Percentiles rank a stretch among this genome's conserved stretches.
These are phyloP conservation scores for Dioszegia hungarica DNA, from an alignment of 768 basidiomycete genomes.

Conservation along the genomic window DNA sequence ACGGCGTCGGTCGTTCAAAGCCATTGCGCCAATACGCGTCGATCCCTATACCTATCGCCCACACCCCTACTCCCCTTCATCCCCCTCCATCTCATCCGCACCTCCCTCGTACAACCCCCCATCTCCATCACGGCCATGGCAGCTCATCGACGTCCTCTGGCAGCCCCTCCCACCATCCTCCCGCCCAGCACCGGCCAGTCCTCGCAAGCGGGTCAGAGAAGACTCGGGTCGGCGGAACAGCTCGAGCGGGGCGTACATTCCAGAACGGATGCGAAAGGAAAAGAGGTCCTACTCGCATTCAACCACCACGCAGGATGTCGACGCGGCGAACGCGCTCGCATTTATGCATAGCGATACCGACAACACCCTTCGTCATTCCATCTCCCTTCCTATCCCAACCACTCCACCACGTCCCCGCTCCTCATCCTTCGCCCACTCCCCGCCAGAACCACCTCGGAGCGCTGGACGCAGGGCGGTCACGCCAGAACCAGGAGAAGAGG, in stretches of 20 bases:
- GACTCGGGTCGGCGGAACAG: not conserved
- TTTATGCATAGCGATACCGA: conserved; percentile 21
- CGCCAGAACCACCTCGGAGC: not conserved
- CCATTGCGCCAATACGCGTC: not conserved
- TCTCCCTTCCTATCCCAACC: not conserved
- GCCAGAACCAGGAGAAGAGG: conserved; percentile 17
- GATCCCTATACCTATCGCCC: not conserved
- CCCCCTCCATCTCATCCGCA: conserved; percentile 9
- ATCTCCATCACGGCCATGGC: conserved; percentile 40
- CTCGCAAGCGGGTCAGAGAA: conserved; percentile 29
- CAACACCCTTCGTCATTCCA: too few species aligned
- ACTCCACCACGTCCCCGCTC: not conserved
- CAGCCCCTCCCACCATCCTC: conserved; percentile 42
- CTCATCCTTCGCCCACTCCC: not conserved
- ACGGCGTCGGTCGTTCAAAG: conserved; percentile 14
- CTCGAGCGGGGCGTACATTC: not conserved
- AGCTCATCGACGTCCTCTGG: conserved; percentile 43
- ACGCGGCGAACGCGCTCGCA: conserved; percentile 43
- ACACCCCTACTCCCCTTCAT: conserved; percentile 5
- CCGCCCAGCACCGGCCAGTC: conserved; percentile 17
- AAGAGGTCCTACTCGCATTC: conserved; percentile 38
- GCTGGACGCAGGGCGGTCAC: conserved; percentile 17
- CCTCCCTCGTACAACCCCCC: conserved; percentile 32
- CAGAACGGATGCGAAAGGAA: conserved; percentile 19
- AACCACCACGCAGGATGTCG: conserved; percentile 37